A percentile compares a stretch with the other conserved stretches of the same genome.
phyloP scores from a whole-genome alignment of 306 rosid species.

The Geum urbanum region DNA sequence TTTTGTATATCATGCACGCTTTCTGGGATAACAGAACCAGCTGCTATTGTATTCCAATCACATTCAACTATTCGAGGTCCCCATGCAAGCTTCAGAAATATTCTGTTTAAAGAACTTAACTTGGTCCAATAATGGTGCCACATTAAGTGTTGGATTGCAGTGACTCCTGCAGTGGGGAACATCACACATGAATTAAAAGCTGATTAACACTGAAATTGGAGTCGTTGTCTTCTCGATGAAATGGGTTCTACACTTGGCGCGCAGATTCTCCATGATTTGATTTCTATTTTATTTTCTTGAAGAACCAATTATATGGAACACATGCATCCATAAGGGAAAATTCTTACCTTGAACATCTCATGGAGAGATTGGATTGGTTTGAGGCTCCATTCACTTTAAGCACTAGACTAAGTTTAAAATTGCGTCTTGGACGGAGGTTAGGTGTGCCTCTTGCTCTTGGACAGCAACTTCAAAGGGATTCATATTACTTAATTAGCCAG shows the following conservation, averaged over 20 bases:
- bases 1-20: not conserved
- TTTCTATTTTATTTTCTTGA: not conserved
- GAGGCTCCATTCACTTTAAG: not conserved
- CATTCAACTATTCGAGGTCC: slow-evolving; percentile 16
- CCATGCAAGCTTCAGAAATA: not conserved
- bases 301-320: not conserved
- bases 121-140: not conserved
- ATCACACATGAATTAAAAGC: not conserved
- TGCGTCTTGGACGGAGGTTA: slow-evolving; percentile 4
- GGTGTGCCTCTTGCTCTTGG: not conserved
- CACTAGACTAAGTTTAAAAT: slow-evolving; percentile 12
- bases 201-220: not conserved
- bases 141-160: not conserved
- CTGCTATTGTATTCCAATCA: slow-evolving; percentile 12
- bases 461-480: not conserved
- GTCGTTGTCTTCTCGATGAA: slow-evolving; percentile 1
- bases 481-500: not conserved
- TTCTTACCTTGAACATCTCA: not conserved
- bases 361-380: not conserved
- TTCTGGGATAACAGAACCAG: not conserved
- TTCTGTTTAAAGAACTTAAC: not conserved
- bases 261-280: not conserved
- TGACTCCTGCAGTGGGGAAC: not conserved
- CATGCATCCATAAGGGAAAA: not conserved
- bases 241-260: not conserved